Evolutionary conservation across 192 early-diverging fungal genomes (phyloP).

Genomic region (Phlyctochytrium planicorne): DNA sequence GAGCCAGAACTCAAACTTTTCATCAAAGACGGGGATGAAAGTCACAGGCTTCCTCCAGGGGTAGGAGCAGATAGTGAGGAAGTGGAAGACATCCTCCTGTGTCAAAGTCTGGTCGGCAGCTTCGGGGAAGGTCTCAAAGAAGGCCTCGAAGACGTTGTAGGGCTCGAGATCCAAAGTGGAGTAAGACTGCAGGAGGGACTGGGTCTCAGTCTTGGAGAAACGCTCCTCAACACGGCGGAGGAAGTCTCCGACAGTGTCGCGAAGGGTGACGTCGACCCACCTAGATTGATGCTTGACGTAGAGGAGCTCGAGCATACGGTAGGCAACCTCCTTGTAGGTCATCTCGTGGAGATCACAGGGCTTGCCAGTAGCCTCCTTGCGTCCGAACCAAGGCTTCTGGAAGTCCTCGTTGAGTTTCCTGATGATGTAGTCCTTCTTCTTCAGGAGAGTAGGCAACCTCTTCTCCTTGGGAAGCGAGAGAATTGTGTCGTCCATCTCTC

Average conservation of each 20-base stretch:
- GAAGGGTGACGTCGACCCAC: constrained; percentile 78
- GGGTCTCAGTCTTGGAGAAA: constrained; percentile 58
- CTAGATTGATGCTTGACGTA: constrained; percentile 68
- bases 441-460: constrained; percentile 65
- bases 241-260: constrained; percentile 75
- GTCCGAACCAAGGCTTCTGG: constrained; percentile 95
- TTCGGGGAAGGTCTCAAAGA: constrained; percentile 68
- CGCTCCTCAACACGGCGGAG: constrained; percentile 85
- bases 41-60: constrained; percentile 86
- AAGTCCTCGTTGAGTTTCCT: constrained; percentile 81
- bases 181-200: constrained; percentile 66
- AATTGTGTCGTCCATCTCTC: constrained; percentile 78
- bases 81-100: constrained; percentile 82
- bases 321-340: constrained; percentile 87
- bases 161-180: constrained; percentile 62
- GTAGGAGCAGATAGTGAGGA: constrained; percentile 69
- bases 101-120: constrained; percentile 73
- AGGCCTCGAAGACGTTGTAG: constrained; percentile 59
- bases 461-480: constrained; percentile 82
- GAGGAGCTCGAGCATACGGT: constrained; percentile 79
- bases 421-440: constrained; percentile 87
- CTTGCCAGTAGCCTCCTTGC: constrained; percentile 58
- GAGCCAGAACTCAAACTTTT: constrained; percentile 86
- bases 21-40: constrained; percentile 84
- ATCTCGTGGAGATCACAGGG: constrained; percentile 84